These are phyloP conservation scores for Phytophthora hybrid DNA, from an alignment of 352 stramenopile species.

Conservation along the genomic window DNA sequence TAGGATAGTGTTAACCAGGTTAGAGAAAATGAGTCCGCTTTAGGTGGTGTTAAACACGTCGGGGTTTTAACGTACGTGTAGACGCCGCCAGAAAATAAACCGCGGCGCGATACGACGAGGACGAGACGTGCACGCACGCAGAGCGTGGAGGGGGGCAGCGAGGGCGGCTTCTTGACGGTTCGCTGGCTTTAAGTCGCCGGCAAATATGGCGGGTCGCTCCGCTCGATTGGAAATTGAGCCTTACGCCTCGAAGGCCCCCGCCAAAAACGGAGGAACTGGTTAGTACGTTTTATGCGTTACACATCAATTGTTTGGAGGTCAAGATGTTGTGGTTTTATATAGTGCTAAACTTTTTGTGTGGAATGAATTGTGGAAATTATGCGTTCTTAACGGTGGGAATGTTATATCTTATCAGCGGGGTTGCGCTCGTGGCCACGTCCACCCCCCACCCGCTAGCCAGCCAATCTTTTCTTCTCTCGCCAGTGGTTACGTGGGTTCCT, in stretches of 20 bases:
- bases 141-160: not conserved
- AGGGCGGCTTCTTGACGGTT: not conserved
- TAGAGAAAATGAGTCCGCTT: slow-evolving; percentile 20
- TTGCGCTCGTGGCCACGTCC: slow-evolving; percentile 37
- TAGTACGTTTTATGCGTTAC: slow-evolving; percentile 22
- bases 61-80: slow-evolving; percentile 15
- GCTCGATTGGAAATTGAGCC: slow-evolving; percentile 41
- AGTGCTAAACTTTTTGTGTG: not conserved
- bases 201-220: slow-evolving; percentile 28
- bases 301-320: slow-evolving; percentile 11
- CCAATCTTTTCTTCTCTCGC: slow-evolving; percentile 50
- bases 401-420: slow-evolving; percentile 11
- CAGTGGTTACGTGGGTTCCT: slow-evolving; percentile 40
- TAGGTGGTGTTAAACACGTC: not conserved
- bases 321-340: not conserved
- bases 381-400: not conserved
- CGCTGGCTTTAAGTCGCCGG: slow-evolving; percentile 4
- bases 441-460: slow-evolving; percentile 40
- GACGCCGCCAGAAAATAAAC: not conserved
- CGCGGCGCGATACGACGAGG: not conserved
- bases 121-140: not conserved
- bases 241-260: slow-evolving; percentile 1
- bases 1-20: slow-evolving; percentile 1
- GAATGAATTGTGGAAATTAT: not conserved
- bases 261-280: slow-evolving; percentile 30